Conservation (phyloP, 2,329 filamentous ascomycete genomes). For the Penicillium brevicompactum region DNA sequence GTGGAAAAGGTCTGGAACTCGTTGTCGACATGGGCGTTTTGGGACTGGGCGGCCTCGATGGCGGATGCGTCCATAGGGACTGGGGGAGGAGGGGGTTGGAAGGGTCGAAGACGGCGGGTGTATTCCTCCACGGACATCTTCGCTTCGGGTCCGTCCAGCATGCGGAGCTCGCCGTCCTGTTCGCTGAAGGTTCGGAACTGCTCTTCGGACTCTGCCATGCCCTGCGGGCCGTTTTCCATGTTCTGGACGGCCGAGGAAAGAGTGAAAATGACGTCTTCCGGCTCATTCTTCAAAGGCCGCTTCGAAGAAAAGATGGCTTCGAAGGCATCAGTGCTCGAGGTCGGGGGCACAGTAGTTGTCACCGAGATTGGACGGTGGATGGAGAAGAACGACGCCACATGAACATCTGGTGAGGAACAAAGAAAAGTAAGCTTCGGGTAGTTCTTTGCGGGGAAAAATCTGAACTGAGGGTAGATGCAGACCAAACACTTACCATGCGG, state of each 20-base stretch:
- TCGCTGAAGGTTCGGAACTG: slow-evolving; percentile 31
- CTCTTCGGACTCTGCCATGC: slow-evolving; percentile 37
- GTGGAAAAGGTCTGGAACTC: slow-evolving; percentile 50
- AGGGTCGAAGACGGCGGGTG: slow-evolving; percentile 73
- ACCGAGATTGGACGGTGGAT: slow-evolving; percentile 93
- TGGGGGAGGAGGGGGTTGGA: slow-evolving; percentile 81
- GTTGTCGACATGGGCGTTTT: slow-evolving; percentile 39
- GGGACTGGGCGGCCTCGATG: slow-evolving; percentile 35
- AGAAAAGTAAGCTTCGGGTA: slow-evolving; percentile 5
- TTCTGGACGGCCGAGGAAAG: slow-evolving; percentile 53
- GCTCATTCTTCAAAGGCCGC: slow-evolving; percentile 47
- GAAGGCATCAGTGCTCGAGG: slow-evolving; percentile 73
- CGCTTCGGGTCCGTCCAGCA: slow-evolving; percentile 59
- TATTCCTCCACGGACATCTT: slow-evolving; percentile 69
- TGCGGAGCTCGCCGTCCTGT: slow-evolving; percentile 43
- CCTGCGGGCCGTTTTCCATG: slow-evolving; percentile 44
- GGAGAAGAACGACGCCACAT: slow-evolving; percentile 91
- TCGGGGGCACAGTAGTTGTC: slow-evolving; percentile 74
- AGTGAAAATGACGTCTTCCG: slow-evolving; percentile 66
- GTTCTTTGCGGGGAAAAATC: not conserved
- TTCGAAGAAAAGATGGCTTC: slow-evolving; percentile 77
- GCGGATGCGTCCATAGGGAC: slow-evolving; percentile 52
- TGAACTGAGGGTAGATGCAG: not conserved
- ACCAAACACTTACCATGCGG: slow-evolving; percentile 44
- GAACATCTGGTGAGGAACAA: slow-evolving; percentile 65